A percentile compares a stretch with the other conserved stretches of the same genome.
These are phyloP conservation scores for Candida montana DNA, from an alignment of 805 yeast genomes.

Conservation along the genomic window DNA sequence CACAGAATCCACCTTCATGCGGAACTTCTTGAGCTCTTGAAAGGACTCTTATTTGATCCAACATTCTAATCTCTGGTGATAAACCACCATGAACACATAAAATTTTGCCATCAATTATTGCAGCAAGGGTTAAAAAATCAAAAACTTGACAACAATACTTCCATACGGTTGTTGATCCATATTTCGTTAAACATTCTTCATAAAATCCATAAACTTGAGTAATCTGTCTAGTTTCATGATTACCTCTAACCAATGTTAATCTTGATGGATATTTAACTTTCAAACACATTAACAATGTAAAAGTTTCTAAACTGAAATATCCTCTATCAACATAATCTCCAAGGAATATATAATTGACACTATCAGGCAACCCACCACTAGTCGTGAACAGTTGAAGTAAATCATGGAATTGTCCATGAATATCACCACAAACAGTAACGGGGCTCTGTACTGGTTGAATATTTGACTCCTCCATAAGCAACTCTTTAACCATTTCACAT, in stretches of 20 bases:
- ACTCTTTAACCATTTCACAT: constrained; percentile 91
- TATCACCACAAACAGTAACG: constrained; percentile 95
- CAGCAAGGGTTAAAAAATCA: constrained; percentile 90
- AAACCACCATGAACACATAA: constrained; percentile 97
- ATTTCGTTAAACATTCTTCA: constrained; percentile 89
- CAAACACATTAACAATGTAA: constrained; percentile 87
- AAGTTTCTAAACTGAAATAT: constrained; percentile 91
- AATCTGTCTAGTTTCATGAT: constrained; percentile 94
- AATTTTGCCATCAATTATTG: constrained; percentile 90
- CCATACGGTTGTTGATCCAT: constrained; percentile 95
- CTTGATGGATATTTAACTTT: constrained; percentile 83
- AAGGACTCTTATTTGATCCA: constrained; percentile 91
- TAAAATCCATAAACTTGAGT: constrained; percentile 99
- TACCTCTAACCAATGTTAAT: constrained; percentile 92
- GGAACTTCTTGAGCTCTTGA: constrained; percentile 98
- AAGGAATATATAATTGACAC: constrained; percentile 75
- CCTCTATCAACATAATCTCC: constrained; percentile 99
- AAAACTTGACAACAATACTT: constrained; percentile 94
- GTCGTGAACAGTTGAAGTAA: constrained; percentile 83
- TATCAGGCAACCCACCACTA: constrained; percentile 87
- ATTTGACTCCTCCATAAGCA: constrained; percentile 92
- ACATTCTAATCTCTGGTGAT: constrained; percentile 95
- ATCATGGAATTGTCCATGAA: constrained; percentile 97
- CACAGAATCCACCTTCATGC: constrained; percentile 98
- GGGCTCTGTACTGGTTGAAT: constrained; percentile 92